Base-by-base conservation (phyloP, 768 basidiomycete species). In the Hygrocybe punicea region DNA sequence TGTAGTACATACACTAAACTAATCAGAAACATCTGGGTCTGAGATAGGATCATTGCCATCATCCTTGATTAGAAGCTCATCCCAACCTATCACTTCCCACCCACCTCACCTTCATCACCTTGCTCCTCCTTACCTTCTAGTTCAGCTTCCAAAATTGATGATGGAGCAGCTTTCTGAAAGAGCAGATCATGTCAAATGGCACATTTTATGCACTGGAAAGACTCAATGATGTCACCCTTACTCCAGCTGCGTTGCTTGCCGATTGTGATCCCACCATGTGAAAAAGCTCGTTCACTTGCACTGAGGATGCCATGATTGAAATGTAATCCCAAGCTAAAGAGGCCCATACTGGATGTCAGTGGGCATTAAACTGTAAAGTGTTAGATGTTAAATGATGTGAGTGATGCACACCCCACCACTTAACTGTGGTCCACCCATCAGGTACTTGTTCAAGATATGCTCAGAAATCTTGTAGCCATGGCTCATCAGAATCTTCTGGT, bases 201-300 rank as follows among this genome's bases (percentile, higher is more conserved):
- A 50, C 68, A 70, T 51, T 70, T 70, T 9, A 72, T 50, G 37
- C 58, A 67, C 53, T 75, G 69, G 24, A 72, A 37, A 2, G 71
- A 71, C 54, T 75, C 68, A 6, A 75, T 65, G 52, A 74, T 66
- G 60, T 76, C 70, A 17, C 58, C 68, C 51, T 73, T 70, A 35
- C 74, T 63, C 6, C 66, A 58, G 53, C 71, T 75, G 6, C 66
- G 64, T 17, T 60, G 67, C 56, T 74, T 74, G 11, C 59, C 67
- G 42, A 76, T 68, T 0, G 76, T 77, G 33, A 77, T 74, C 5
- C 75, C 73, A 10, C 68, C 75, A 2, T 66, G 62, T 1, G 71
- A 78, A 58, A 79, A 78, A 6, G 73, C 75, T 7, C 65, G 65
- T 60, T 78, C 73, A 63, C 70, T 73, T 5, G 74, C 75, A 77